Evolutionary conservation across 1,284 basidiomycete genomes (phyloP).

Genomic region (Ganoderma leucocontextum): DNA sequence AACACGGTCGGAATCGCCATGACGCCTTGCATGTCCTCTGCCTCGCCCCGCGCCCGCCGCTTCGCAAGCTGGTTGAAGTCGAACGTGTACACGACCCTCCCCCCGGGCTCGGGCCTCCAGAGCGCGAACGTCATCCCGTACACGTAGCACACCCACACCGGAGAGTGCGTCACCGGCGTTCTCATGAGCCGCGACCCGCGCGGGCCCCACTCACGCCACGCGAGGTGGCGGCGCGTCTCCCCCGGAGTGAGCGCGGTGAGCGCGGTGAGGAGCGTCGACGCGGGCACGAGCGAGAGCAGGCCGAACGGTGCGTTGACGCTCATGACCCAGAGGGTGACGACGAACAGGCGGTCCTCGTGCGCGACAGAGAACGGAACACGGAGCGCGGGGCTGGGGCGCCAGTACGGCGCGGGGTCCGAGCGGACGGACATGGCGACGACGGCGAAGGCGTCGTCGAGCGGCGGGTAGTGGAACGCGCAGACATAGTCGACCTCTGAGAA

Average conservation of each 20-base stretch:
- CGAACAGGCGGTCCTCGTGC: conserved; percentile 53
- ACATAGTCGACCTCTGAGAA: conserved; percentile 44
- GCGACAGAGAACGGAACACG: conserved; percentile 60
- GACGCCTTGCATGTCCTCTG: not conserved
- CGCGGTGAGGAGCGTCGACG: conserved; percentile 51
- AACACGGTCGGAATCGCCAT: conserved; percentile 36
- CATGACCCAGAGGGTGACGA: conserved; percentile 53
- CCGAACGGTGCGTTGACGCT: conserved; percentile 35
- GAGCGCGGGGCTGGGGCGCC: conserved; percentile 45
- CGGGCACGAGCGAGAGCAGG: conserved; percentile 57
- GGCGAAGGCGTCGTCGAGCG: conserved; percentile 39
- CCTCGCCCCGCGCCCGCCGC: conserved; percentile 35
- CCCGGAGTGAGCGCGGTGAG: conserved; percentile 36
- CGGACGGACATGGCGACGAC: conserved; percentile 52
- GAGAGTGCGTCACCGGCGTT: conserved; percentile 44
- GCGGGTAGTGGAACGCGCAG: conserved; percentile 53
- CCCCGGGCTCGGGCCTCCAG: conserved; percentile 26
- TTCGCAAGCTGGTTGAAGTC: conserved; percentile 62
- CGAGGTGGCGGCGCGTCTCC: conserved; percentile 40
- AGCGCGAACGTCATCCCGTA: conserved; percentile 57
- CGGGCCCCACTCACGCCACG: conserved; percentile 64
- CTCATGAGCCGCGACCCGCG: conserved; percentile 51
- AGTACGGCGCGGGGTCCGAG: conserved; percentile 63
- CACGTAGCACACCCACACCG: conserved; percentile 67
- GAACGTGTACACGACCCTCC: conserved; percentile 39